Conservation (phyloP, 371 early-diverging fungal genomes). For the Basidiobolus meristosporus region DNA sequence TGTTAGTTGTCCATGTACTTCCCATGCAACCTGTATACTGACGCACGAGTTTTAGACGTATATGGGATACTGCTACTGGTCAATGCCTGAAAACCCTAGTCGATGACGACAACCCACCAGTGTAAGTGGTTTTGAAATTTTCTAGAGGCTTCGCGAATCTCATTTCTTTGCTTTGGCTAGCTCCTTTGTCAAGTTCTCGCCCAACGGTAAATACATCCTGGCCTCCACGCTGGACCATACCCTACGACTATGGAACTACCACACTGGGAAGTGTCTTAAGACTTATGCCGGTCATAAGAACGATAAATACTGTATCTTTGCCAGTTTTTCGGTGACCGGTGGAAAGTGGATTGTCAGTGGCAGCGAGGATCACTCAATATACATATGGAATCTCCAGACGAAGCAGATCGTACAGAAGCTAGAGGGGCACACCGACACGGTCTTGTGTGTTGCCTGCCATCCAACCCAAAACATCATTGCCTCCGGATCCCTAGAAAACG, state of each 20-base stretch:
- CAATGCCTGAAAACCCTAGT: conserved; percentile 90
- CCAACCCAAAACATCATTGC: conserved; percentile 89
- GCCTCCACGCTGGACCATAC: conserved; percentile 86
- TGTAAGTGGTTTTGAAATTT: conserved; percentile 27
- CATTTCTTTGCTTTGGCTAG: conserved; percentile 14
- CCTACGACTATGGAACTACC: conserved; percentile 85
- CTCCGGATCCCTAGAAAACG: conserved; percentile 79
- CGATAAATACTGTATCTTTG: conserved; percentile 79
- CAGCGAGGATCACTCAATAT: conserved; percentile 78
- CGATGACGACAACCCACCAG: conserved; percentile 85
- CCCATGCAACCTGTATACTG: too few relatives aligned
- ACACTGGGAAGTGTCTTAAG: conserved; percentile 83
- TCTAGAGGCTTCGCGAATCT: background rate
- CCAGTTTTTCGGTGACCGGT: conserved; percentile 79
- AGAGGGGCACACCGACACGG: conserved; percentile 78
- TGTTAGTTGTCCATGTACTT: conserved; percentile 36
- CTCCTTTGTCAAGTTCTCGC: conserved; percentile 94
- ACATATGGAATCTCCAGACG: conserved; percentile 92
- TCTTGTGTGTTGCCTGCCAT: conserved; percentile 86
- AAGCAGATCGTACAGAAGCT: conserved; percentile 83
- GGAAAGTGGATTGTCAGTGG: conserved; percentile 94
- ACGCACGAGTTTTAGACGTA: conserved; percentile 36
- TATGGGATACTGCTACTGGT: conserved; percentile 93
- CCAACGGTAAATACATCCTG: conserved; percentile 94
- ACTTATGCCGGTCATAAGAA: conserved; percentile 85